Conservation (phyloP, 2,329 filamentous ascomycete genomes). For the Tolypocladium tundrense region DNA sequence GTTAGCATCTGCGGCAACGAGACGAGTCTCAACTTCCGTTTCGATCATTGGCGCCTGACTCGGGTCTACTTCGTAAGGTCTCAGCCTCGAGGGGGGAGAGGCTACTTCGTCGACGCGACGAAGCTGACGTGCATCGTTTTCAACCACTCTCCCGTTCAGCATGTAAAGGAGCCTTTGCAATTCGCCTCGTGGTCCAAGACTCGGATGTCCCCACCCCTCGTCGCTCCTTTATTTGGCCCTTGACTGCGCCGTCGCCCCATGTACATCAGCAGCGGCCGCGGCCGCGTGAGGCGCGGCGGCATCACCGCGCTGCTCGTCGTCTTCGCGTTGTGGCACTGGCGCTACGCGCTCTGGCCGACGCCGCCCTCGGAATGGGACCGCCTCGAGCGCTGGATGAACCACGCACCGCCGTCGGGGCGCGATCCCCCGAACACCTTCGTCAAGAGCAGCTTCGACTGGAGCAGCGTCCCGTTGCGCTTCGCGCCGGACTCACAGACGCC, state of each 20-base stretch:
- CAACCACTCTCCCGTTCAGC: too few species aligned
- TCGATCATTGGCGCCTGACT: too few species aligned
- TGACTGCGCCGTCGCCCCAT: neutral
- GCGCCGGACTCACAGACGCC: slow-evolving; percentile 10
- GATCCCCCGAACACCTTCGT: neutral
- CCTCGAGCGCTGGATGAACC: slow-evolving; percentile 12
- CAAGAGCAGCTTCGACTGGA: slow-evolving; percentile 28
- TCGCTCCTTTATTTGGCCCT: too few species aligned
- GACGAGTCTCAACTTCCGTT: too few species aligned
- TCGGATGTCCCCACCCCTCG: too few species aligned
- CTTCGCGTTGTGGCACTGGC: slow-evolving; percentile 1
- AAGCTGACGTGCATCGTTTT: too few species aligned
- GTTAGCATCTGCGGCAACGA: too few species aligned
- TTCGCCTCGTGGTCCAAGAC: too few species aligned
- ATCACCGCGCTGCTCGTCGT: neutral
- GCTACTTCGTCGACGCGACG: too few species aligned
- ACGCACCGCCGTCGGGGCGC: neutral
- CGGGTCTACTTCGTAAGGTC: too few species aligned
- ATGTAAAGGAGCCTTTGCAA: too few species aligned
- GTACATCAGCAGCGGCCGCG: neutral
- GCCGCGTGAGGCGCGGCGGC: neutral
- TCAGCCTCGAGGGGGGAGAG: too few species aligned
- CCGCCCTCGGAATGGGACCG: slow-evolving; percentile 2
- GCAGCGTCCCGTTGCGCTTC: slow-evolving; percentile 15
- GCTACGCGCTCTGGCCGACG: neutral